Conservation (phyloP, 1,284 basidiomycete genomes). For the Ustilago lituana region DNA sequence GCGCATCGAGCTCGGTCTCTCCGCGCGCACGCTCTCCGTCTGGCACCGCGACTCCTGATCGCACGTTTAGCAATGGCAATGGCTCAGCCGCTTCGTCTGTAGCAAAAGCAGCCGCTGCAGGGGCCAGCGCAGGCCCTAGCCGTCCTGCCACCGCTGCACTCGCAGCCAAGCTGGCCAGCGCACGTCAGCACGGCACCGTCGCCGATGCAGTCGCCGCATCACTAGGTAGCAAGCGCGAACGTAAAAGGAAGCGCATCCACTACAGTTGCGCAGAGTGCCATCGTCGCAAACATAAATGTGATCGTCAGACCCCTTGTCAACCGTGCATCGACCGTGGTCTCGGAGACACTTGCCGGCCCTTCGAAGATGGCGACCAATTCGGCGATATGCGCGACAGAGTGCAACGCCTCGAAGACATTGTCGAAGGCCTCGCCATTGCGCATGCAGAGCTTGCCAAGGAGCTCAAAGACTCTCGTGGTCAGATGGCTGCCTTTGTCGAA, state of each 20-base stretch:
- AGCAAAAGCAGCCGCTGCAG: constrained; percentile 30
- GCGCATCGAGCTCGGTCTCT: constrained; percentile 35
- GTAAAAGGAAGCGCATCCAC: constrained; percentile 62
- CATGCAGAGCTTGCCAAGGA: constrained; percentile 58
- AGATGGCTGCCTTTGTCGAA: constrained; percentile 43
- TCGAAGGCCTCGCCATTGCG: constrained; percentile 61
- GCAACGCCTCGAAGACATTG: constrained; percentile 61
- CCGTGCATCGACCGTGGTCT: constrained; percentile 63
- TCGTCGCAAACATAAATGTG: constrained; percentile 63
- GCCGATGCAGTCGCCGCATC: constrained; percentile 60
- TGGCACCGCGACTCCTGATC: constrained; percentile 40
- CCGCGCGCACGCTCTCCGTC: constrained; percentile 35
- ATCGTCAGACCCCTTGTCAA: constrained; percentile 61
- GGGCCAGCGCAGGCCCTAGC: constrained; percentile 30
- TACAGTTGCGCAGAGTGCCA: constrained; percentile 65
- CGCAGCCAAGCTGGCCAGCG: constrained; percentile 25
- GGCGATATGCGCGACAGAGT: constrained; percentile 62
- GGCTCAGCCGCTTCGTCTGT: constrained; percentile 12
- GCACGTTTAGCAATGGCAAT: constrained; percentile 16
- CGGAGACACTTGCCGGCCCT: constrained; percentile 57
- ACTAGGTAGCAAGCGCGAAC: constrained; percentile 53
- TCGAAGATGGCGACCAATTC: constrained; percentile 62
- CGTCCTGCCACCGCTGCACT: constrained; percentile 33
- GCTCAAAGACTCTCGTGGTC: constrained; percentile 41
- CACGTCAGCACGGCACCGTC: constrained; percentile 43